These are phyloP conservation scores for Rhododendron mucronatum DNA, from an alignment of 148 eudicot genomes.

Conservation along the genomic window DNA sequence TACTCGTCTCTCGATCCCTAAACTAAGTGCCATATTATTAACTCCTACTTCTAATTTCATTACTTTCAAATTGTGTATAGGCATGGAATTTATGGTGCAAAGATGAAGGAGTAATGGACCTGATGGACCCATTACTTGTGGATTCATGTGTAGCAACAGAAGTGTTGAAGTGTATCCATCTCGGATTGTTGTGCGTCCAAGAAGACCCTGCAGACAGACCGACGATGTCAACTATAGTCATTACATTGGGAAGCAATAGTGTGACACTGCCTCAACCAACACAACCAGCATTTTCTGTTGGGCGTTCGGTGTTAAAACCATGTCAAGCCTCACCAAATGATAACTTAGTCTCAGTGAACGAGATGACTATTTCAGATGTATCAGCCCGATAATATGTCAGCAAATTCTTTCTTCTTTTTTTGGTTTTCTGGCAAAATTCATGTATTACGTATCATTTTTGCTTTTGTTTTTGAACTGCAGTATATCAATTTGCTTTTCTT, in stretches of 20 bases:
- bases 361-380: neutral
- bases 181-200: constrained; percentile 48
- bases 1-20: neutral
- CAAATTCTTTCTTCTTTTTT: too few species aligned
- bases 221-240: constrained; percentile 30
- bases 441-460: too few species aligned
- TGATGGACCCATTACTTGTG: constrained; percentile 22
- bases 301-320: neutral
- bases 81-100: constrained; percentile 38
- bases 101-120: constrained; percentile 11
- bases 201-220: constrained; percentile 29
- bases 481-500: too few species aligned
- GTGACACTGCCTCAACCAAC: constrained; percentile 25
- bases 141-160: constrained; percentile 22
- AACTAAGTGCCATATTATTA: too few species aligned
- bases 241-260: constrained; percentile 21
- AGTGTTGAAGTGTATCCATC: constrained; percentile 33
- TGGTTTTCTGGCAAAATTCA: too few species aligned
- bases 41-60: neutral
- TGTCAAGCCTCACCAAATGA: neutral
- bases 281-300: constrained; percentile 22
- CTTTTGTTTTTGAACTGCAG: too few species aligned
- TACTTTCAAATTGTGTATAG: neutral
- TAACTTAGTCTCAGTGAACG: constrained; percentile 1
- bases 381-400: neutral